phyloP scores from a whole-genome alignment of 2,329 filamentous ascomycete genomes.

The Podosphaera xanthii region DNA sequence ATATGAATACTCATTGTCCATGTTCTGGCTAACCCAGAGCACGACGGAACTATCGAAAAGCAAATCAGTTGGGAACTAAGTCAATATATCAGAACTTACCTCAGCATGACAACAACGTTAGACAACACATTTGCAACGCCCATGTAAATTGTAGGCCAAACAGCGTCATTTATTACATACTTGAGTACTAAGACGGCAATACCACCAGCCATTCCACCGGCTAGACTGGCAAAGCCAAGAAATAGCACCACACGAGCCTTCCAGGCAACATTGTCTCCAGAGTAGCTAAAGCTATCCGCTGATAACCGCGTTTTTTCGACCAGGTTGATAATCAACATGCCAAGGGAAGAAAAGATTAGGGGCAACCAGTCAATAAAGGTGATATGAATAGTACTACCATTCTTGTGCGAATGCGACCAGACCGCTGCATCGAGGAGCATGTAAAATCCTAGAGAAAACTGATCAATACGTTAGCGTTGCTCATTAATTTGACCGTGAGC shows the following conservation, averaged over 20 bases:
- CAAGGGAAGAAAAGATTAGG: constrained; percentile 40
- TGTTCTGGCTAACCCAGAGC: constrained; percentile 47
- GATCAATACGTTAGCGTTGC: constrained; percentile 2
- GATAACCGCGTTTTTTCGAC: constrained; percentile 43
- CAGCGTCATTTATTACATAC: constrained; percentile 32
- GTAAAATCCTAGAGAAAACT: constrained; percentile 49
- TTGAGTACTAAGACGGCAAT: constrained; percentile 47
- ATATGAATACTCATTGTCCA: constrained; percentile 50
- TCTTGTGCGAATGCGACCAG: constrained; percentile 37
- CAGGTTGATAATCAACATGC: constrained; percentile 50
- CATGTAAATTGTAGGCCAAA: constrained; percentile 38
- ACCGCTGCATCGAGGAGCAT: constrained; percentile 43
- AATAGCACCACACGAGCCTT: constrained; percentile 46
- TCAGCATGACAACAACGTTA: constrained; percentile 38
- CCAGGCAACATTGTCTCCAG: constrained; percentile 40
- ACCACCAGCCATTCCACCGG: constrained; percentile 44
- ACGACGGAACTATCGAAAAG: constrained; percentile 28
- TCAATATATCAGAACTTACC: constrained; percentile 19
- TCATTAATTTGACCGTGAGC: neutral
- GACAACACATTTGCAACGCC: constrained; percentile 43
- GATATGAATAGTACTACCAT: constrained; percentile 37
- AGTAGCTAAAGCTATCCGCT: constrained; percentile 38
- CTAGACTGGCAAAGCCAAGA: constrained; percentile 39
- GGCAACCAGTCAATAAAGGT: constrained; percentile 49
- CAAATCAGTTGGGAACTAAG: neutral